Evolutionary conservation across 2,329 filamentous ascomycete genomes (phyloP).

Genomic region (Chaetomium sp.): DNA sequence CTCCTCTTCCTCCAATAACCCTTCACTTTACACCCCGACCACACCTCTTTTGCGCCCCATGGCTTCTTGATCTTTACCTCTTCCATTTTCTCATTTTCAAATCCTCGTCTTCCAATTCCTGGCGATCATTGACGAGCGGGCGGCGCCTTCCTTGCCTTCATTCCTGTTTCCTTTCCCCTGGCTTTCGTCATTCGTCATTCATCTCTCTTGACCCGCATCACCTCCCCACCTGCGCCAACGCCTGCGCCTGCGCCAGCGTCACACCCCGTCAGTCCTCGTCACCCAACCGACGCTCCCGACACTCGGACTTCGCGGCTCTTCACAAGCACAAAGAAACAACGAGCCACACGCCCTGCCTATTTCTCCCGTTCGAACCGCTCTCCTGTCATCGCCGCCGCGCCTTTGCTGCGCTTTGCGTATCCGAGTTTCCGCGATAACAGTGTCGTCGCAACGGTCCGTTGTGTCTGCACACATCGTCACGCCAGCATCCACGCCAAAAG

Average conservation of each 20-base stretch:
- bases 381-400: too few species aligned
- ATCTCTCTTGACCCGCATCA: background rate
- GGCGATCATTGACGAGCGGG: slow-evolving; percentile 10
- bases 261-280: slow-evolving; percentile 13
- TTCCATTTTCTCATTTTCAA: background rate
- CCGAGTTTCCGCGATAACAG: background rate
- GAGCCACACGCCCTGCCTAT: slow-evolving; percentile 2
- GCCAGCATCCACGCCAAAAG: background rate
- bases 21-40: background rate
- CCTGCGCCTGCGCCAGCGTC: background rate
- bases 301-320: slow-evolving; percentile 1
- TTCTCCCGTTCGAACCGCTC: too few species aligned
- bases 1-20: background rate
- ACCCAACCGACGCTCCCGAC: slow-evolving; percentile 1
- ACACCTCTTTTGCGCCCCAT: background rate
- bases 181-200: slow-evolving; percentile 11
- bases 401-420: too few species aligned
- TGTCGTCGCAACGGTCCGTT: background rate
- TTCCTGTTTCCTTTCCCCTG: background rate
- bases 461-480: background rate
- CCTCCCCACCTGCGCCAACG: too few species aligned
- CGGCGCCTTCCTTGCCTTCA: slow-evolving; percentile 8
- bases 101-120: background rate
- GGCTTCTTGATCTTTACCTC: background rate
- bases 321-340: background rate